A percentile compares a stretch with the other conserved stretches of the same genome.
Conservation (phyloP, 352 stramenopile species). For the Globisporangium alternatum region DNA sequence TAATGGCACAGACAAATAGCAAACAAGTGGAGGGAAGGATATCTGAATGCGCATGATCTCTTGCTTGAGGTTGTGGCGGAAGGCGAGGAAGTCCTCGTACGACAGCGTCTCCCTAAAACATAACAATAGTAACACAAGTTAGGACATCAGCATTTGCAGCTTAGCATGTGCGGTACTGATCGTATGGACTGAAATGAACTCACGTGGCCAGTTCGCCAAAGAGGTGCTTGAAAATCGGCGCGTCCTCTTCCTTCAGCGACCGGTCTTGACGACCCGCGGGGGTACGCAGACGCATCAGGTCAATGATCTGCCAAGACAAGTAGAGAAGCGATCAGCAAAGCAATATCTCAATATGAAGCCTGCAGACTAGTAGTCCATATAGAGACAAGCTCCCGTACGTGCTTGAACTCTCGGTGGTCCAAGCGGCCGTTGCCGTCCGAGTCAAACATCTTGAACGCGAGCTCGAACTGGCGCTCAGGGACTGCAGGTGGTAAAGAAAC, state of each 20-base stretch:
- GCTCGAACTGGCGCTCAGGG: slow-evolving; percentile 80
- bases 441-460: slow-evolving; percentile 91
- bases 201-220: slow-evolving; percentile 80
- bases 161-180: too few relatives aligned
- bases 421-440: slow-evolving; percentile 74
- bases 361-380: neutral
- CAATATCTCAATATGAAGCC: neutral
- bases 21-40: slow-evolving; percentile 50
- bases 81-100: slow-evolving; percentile 77
- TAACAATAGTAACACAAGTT: neutral
- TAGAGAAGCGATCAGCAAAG: neutral
- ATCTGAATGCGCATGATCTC: slow-evolving; percentile 90
- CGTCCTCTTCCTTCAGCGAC: slow-evolving; percentile 69
- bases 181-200: neutral
- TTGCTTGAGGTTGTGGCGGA: slow-evolving; percentile 67
- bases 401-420: slow-evolving; percentile 84
- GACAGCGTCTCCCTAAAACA: slow-evolving; percentile 59
- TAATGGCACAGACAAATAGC: neutral
- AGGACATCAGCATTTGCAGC: neutral
- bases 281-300: slow-evolving; percentile 76
- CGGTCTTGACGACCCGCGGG: slow-evolving; percentile 78
- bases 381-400: slow-evolving; percentile 31
- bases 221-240: slow-evolving; percentile 81
- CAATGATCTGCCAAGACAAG: slow-evolving; percentile 59
- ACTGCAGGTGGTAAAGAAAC: slow-evolving; percentile 31